Conservation (phyloP, 2,329 filamentous ascomycete species). For the Aspergillus pseudonomiae region DNA sequence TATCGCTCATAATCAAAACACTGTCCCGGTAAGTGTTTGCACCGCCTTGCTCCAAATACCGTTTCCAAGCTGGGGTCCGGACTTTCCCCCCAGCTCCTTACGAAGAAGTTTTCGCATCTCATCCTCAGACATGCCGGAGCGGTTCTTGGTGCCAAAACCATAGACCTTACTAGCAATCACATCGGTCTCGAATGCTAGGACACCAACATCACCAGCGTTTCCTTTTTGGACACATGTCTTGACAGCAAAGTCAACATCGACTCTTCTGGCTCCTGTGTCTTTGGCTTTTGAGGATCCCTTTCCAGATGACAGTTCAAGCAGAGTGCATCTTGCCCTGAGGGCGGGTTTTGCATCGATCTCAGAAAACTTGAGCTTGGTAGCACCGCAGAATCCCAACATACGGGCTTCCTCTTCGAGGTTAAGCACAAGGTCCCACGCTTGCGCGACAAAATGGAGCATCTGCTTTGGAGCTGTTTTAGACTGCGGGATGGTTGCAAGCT, state of each 20-base stretch:
- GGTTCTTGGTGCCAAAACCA: constrained; percentile 37
- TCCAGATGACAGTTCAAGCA: constrained; percentile 32
- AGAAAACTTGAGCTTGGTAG: constrained; percentile 42
- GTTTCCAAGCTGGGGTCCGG: constrained; percentile 33
- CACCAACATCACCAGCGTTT: constrained; percentile 26
- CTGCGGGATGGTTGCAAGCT: constrained; percentile 40
- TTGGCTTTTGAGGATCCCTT: constrained; percentile 14
- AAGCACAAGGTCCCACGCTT: constrained; percentile 46
- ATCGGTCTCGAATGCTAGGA: constrained; percentile 41
- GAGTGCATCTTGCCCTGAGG: constrained; percentile 42
- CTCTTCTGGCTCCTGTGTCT: constrained; percentile 17
- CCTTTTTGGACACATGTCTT: constrained; percentile 30
- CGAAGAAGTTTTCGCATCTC: constrained; percentile 41
- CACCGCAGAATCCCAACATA: constrained; percentile 48
- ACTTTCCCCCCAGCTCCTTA: constrained; percentile 27
- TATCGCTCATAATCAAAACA: constrained; percentile 31
- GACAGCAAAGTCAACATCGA: constrained; percentile 47
- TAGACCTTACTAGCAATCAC: constrained; percentile 45
- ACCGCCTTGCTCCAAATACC: constrained; percentile 46
- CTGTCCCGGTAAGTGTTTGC: constrained; percentile 36
- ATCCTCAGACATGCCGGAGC: constrained; percentile 34
- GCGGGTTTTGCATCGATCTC: constrained; percentile 29
- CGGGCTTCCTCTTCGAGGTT: constrained; percentile 48
- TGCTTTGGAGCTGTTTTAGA: constrained; percentile 39
- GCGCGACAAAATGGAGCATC: constrained; percentile 45